Base-by-base conservation (phyloP, 352 stramenopile species). In the Pythium aphanidermatum region DNA sequence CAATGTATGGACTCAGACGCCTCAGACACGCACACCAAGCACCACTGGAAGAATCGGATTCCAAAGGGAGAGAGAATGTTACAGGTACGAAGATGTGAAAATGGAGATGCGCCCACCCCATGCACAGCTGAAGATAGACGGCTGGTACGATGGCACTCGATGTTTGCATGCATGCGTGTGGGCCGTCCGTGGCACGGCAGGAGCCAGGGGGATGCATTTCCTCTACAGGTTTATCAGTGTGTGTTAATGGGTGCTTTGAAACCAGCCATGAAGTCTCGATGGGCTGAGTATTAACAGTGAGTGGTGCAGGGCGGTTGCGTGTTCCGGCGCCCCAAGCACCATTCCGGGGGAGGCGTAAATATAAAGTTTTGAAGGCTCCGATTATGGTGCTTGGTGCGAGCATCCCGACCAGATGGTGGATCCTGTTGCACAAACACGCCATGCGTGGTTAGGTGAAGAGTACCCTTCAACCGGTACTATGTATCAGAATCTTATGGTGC, bases 391-490 rank as follows among this genome's bases (percentile, higher is more conserved):
- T 56, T 56, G 48, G 48, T 54, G 46, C 40, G 17, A 30, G n/a
- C 30, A 32, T 38, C 30, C 28, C 45, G 36, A 20, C 48, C 38
- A 38, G 31, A 38, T 56, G 48, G 39, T 47, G 40, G 30, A 35
- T 44, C 32, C 42, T 30, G 39, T 50, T 56, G 48, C 48, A 56
- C 48, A 56, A 56, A 56, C 48, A 55, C 40, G 17, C 29, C n/a
- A n/a, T n/a, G n/a, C n/a, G n/a, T n/a, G n/a, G n/a, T n/a, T n/a
- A n/a, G n/a, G n/a, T n/a, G n/a, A n/a, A n/a, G n/a, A n/a, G n/a
- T n/a, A n/a, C n/a, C n/a, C n/a, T n/a, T n/a, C 11, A 27, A 28
- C 12, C 25, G 43, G 31, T 34, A 51, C 43, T 4, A 2, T 40
- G 45, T 44, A 37, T 26, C 32, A 24, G 11, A n/a, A n/a, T n/a